Evolutionary conservation across 176 grass and related monocot species (phyloP).

Genomic region (Eleusine coracana): DNA sequence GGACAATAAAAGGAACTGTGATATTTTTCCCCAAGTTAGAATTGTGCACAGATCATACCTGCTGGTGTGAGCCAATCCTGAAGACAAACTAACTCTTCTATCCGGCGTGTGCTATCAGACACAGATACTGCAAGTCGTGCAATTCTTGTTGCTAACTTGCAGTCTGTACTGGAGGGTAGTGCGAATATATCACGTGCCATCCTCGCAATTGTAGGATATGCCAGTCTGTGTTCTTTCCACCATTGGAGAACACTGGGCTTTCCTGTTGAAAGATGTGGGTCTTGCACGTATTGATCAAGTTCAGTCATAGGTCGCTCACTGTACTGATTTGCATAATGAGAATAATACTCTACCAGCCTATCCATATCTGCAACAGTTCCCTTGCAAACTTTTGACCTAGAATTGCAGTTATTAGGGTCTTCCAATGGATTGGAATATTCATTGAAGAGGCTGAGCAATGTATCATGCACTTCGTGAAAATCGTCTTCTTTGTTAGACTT

Average conservation of each 20-base stretch:
- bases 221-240: slow-evolving; percentile 40
- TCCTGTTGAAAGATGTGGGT: neutral
- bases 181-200: slow-evolving; percentile 44
- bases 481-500: neutral
- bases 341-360: slow-evolving; percentile 6
- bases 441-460: slow-evolving; percentile 29
- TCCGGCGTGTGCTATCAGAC: no score
- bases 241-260: slow-evolving; percentile 31
- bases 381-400: slow-evolving; percentile 12
- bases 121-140: no score
- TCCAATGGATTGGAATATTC: slow-evolving; percentile 18
- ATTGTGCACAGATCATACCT: no score
- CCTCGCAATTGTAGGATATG: slow-evolving; percentile 22
- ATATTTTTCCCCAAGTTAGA: neutral
- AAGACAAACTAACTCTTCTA: no score
- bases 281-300: slow-evolving; percentile 39
- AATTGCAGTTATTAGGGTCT: neutral
- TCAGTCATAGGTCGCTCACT: slow-evolving; percentile 27
- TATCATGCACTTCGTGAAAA: neutral
- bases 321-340: neutral
- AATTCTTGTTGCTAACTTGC: slow-evolving; percentile 28
- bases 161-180: slow-evolving; percentile 18
- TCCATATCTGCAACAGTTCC: slow-evolving; percentile 13
- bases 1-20: neutral
- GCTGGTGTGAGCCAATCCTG: no score